Percentiles rank a stretch among this genome's conserved stretches.
Evolutionary conservation across 257 asterid genomes (phyloP).

Genomic region (Phtheirospermum japonicum): DNA sequence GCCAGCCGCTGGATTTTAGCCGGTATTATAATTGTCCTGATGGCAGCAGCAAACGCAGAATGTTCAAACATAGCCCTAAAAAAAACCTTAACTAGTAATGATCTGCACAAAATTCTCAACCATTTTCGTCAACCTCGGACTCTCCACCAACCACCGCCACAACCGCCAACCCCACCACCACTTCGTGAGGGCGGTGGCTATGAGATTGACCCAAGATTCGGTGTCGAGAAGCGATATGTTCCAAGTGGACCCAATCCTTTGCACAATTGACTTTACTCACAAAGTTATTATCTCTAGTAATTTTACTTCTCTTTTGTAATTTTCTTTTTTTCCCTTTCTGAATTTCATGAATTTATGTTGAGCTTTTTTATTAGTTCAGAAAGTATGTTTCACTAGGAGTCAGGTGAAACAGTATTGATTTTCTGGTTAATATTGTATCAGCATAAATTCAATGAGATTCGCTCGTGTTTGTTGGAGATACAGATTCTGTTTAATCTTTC

Average conservation of each 20-base stretch:
- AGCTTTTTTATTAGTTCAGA: not conserved
- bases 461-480: not conserved
- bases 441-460: constrained; percentile 1
- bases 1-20: constrained; percentile 19
- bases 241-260: constrained; percentile 47
- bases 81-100: not conserved
- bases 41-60: constrained; percentile 23
- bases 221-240: constrained; percentile 39
- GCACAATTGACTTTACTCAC: constrained; percentile 34
- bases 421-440: not conserved
- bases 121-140: constrained; percentile 14
- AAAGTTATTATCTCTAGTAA: constrained; percentile 1
- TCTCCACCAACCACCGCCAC: constrained; percentile 23
- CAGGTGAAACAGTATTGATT: not conserved
- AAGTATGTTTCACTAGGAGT: not conserved
- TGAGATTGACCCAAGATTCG: constrained; percentile 42
- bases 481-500: not conserved
- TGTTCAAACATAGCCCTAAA: constrained; percentile 20
- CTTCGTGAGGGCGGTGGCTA: not conserved
- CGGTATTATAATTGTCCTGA: constrained; percentile 21
- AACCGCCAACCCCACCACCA: constrained; percentile 15
- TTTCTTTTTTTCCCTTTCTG: not conserved
- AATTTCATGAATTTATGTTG: constrained; percentile 10
- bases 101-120: not conserved
- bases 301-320: not conserved